These are phyloP conservation scores for Rhododendron mucronatum DNA, from an alignment of 148 eudicot genomes.

Conservation along the genomic window DNA sequence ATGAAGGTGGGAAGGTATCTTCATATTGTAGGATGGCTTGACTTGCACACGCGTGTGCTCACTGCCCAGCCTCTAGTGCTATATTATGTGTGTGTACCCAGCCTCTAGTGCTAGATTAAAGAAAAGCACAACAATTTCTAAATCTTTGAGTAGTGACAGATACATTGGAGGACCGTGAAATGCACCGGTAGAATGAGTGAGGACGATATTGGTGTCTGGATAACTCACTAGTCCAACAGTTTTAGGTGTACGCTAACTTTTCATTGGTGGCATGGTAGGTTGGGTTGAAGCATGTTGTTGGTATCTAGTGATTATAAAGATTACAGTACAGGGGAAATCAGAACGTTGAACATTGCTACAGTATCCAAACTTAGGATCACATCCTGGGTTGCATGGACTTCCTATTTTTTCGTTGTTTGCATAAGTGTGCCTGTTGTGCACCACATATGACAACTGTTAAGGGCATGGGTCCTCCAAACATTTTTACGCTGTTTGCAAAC, in stretches of 20 bases:
- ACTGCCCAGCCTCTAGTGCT: not conserved
- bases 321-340: constrained; percentile 1
- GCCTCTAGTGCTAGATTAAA: too few relatives aligned
- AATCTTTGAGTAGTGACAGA: not conserved
- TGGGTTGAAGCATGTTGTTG: not conserved
- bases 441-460: not conserved
- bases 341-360: not conserved
- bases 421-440: not conserved
- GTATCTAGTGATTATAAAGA: not conserved
- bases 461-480: not conserved
- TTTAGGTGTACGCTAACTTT: not conserved
- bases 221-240: not conserved
- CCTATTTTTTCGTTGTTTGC: not conserved
- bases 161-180: not conserved
- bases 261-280: not conserved
- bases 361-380: not conserved
- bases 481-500: not conserved
- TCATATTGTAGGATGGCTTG: too few relatives aligned
- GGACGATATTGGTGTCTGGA: not conserved
- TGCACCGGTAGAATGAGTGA: not conserved
- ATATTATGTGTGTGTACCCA: not conserved
- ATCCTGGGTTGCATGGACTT: not conserved
- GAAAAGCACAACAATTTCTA: not conserved
- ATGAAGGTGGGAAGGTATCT: too few relatives aligned
- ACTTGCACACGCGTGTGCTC: too few relatives aligned